Percentiles rank a stretch among this genome's conserved stretches.
Conservation (phyloP, 805 yeast genomes). For the Kuraishia piskuri region DNA sequence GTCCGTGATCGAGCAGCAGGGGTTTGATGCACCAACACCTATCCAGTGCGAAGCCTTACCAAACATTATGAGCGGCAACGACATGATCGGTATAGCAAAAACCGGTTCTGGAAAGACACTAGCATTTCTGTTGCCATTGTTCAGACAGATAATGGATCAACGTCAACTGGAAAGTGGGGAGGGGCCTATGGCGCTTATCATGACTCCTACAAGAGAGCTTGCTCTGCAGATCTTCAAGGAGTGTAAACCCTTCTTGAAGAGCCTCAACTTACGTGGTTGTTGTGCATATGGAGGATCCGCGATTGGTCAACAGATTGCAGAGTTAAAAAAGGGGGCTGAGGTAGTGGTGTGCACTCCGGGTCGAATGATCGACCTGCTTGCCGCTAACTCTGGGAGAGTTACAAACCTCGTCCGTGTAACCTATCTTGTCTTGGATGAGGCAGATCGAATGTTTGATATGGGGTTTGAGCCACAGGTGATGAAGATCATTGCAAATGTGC, state of each 20-base stretch:
- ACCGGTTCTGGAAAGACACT: slow-evolving; percentile 96
- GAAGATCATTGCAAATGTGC: slow-evolving; percentile 62
- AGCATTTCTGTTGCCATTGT: slow-evolving; percentile 75
- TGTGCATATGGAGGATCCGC: slow-evolving; percentile 93
- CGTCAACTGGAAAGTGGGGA: slow-evolving; percentile 40
- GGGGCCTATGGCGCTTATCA: slow-evolving; percentile 72
- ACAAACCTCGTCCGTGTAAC: slow-evolving; percentile 62
- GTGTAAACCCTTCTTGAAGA: slow-evolving; percentile 45
- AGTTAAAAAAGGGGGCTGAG: slow-evolving; percentile 68
- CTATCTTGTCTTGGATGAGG: slow-evolving; percentile 88
- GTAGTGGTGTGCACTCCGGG: slow-evolving; percentile 94
- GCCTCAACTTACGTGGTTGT: slow-evolving; percentile 41
- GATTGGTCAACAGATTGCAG: slow-evolving; percentile 73
- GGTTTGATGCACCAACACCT: slow-evolving; percentile 65
- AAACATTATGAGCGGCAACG: slow-evolving; percentile 81
- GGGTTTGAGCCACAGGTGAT: slow-evolving; percentile 96
- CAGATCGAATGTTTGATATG: slow-evolving; percentile 93
- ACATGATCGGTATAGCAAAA: slow-evolving; percentile 88
- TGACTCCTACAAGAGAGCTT: slow-evolving; percentile 90
- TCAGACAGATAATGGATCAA: slow-evolving; percentile 79
- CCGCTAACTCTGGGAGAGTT: slow-evolving; percentile 76
- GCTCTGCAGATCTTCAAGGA: slow-evolving; percentile 78
- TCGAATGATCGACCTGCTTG: slow-evolving; percentile 76
- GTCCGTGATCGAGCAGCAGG: slow-evolving; percentile 40
- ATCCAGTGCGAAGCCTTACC: slow-evolving; percentile 92